These are phyloP conservation scores for Parastagonospora nodorum DNA, from an alignment of 2,329 filamentous ascomycete species.

Conservation along the genomic window DNA sequence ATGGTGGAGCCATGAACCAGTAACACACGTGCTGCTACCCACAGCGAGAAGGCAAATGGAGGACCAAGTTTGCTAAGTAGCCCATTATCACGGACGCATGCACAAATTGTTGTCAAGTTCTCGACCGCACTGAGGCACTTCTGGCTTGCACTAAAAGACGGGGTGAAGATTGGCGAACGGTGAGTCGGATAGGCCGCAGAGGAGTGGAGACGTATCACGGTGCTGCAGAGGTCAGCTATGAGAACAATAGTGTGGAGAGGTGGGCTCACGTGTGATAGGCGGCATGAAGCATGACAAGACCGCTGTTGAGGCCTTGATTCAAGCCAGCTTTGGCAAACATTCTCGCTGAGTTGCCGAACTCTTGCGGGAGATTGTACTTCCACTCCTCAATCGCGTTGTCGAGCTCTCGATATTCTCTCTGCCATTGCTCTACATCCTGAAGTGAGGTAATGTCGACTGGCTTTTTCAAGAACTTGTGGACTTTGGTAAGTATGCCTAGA, in stretches of 20 bases:
- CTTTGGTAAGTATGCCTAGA: slow-evolving; percentile 81
- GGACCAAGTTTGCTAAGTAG: slow-evolving; percentile 82
- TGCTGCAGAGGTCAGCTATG: slow-evolving; percentile 50
- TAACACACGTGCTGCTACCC: slow-evolving; percentile 85
- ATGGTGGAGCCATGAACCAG: slow-evolving; percentile 91
- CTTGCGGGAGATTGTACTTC: slow-evolving; percentile 81
- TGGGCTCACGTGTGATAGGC: slow-evolving; percentile 77
- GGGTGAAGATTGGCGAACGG: slow-evolving; percentile 84
- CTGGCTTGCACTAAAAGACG: slow-evolving; percentile 83
- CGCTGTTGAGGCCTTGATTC: slow-evolving; percentile 74
- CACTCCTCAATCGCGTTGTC: slow-evolving; percentile 79
- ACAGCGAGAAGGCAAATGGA: slow-evolving; percentile 88
- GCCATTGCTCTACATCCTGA: slow-evolving; percentile 87
- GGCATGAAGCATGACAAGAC: slow-evolving; percentile 89
- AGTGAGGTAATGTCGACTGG: slow-evolving; percentile 86
- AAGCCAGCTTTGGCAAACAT: slow-evolving; percentile 66
- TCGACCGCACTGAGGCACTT: slow-evolving; percentile 78
- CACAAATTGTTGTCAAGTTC: slow-evolving; percentile 72
- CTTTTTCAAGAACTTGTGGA: slow-evolving; percentile 86
- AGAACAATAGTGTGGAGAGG: slow-evolving; percentile 13
- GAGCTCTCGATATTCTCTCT: slow-evolving; percentile 82
- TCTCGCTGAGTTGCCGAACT: slow-evolving; percentile 83
- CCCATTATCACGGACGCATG: slow-evolving; percentile 74
- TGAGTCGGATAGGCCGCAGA: slow-evolving; percentile 92
- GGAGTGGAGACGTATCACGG: slow-evolving; percentile 87